Evolutionary conservation across 202 grass and related monocot genomes (phyloP).

Genomic region (Panicum virgatum): DNA sequence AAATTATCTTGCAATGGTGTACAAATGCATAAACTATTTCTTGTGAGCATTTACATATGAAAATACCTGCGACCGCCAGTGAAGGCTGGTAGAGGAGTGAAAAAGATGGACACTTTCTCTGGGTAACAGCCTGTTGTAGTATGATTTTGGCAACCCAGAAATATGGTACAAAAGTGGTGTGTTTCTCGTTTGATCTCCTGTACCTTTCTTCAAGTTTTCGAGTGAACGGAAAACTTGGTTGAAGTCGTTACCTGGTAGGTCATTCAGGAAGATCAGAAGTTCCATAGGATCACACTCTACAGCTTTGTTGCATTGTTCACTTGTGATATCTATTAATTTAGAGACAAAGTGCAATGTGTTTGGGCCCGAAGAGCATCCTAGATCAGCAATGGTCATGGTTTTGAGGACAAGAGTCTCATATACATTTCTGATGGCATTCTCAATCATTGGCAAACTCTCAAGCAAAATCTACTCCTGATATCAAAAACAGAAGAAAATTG

Average conservation of each 20-base stretch:
- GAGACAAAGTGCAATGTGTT: conserved; percentile 32
- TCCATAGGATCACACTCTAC: not conserved
- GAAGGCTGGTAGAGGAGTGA: conserved; percentile 36
- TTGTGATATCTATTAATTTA: not conserved
- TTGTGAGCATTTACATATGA: not conserved
- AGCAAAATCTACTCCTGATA: not conserved
- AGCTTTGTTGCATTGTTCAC: not conserved
- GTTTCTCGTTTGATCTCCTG: not conserved
- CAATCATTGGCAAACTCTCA: conserved; percentile 3
- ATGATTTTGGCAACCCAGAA: conserved; percentile 33
- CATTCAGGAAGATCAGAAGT: conserved; percentile 49
- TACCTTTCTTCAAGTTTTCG: not conserved
- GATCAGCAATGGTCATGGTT: conserved; percentile 37
- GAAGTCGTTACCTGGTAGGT: conserved; percentile 39
- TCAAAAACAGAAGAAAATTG: not conserved
- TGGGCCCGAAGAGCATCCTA: conserved; percentile 39
- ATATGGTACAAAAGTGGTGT: conserved; percentile 7
- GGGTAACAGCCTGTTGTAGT: conserved; percentile 42
- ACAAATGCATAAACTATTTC: not conserved
- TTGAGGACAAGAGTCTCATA: not conserved
- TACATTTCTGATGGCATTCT: not conserved
- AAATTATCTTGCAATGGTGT: no score
- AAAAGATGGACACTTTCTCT: conserved; percentile 39
- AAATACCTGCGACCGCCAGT: conserved; percentile 44
- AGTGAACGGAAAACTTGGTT: conserved; percentile 29